phyloP scores from a whole-genome alignment of 176 grass and related monocot species.

The Saccharum officinarum region DNA sequence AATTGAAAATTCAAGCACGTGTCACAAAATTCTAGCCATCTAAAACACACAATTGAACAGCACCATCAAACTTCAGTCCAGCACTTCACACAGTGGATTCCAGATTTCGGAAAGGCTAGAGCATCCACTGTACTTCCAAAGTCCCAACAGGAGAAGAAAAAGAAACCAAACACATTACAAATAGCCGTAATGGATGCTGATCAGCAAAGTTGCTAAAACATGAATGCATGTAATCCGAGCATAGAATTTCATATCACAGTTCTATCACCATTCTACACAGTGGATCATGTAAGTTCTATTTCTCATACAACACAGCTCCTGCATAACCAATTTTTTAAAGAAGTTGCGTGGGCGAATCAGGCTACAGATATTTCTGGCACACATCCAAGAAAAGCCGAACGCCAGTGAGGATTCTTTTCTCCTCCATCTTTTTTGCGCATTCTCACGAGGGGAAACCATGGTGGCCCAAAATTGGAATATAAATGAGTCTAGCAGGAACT shows the following conservation, averaged over 20 bases:
- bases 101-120: background rate
- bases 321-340: background rate
- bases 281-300: constrained; percentile 26
- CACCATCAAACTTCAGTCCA: background rate
- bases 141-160: background rate
- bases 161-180: background rate
- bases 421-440: constrained; percentile 21
- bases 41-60: background rate
- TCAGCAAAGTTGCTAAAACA: background rate
- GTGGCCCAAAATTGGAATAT: constrained; percentile 35
- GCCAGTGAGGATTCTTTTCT: background rate
- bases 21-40: background rate
- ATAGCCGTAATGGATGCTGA: background rate
- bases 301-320: constrained; percentile 25
- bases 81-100: background rate
- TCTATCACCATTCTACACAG: constrained; percentile 39
- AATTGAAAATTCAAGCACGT: too few relatives aligned
- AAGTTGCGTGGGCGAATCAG: background rate
- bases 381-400: background rate
- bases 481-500: constrained; percentile 26
- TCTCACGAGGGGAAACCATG: constrained; percentile 1
- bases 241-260: constrained; percentile 3
- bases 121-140: background rate
- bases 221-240: background rate
- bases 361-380: background rate